Conservation (phyloP, 331 rosid genomes). For the Malus hybrid region DNA sequence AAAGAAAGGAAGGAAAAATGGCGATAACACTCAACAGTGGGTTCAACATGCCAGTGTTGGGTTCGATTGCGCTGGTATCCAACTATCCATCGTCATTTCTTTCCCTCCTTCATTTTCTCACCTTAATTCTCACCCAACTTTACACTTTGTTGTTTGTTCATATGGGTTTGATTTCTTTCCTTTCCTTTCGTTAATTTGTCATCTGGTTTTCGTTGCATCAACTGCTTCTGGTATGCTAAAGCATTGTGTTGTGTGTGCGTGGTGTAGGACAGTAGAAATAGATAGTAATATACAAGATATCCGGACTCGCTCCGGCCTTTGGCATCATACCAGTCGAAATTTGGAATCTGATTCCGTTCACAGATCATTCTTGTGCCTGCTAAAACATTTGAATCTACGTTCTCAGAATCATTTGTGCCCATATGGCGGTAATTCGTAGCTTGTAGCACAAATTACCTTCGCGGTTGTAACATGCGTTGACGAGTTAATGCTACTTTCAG, state of each 20-base stretch:
- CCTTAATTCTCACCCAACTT: no score
- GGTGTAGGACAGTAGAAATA: no score
- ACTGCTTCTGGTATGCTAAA: no score
- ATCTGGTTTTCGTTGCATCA: not conserved
- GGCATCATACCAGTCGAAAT: not conserved
- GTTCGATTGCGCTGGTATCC: constrained; percentile 85
- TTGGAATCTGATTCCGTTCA: not conserved
- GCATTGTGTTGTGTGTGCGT: no score
- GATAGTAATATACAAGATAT: no score
- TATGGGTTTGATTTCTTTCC: not conserved
- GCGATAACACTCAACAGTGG: not conserved
- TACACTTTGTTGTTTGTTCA: no score
- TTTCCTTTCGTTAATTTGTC: not conserved
- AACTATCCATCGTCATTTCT: no score
- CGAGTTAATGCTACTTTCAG: constrained; percentile 32
- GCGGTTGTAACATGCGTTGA: not conserved
- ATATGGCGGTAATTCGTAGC: not conserved
- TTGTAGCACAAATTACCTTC: not conserved
- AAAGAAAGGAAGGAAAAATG: constrained; percentile 18
- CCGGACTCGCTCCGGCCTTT: no score
- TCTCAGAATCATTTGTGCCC: not conserved
- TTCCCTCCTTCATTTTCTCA: no score
- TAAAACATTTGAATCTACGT: not conserved
- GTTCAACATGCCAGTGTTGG: constrained; percentile 46
- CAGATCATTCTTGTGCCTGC: no score